These are phyloP conservation scores for Arachnopeziza araneosa DNA, from an alignment of 2,329 filamentous ascomycete species.

Conservation along the genomic window DNA sequence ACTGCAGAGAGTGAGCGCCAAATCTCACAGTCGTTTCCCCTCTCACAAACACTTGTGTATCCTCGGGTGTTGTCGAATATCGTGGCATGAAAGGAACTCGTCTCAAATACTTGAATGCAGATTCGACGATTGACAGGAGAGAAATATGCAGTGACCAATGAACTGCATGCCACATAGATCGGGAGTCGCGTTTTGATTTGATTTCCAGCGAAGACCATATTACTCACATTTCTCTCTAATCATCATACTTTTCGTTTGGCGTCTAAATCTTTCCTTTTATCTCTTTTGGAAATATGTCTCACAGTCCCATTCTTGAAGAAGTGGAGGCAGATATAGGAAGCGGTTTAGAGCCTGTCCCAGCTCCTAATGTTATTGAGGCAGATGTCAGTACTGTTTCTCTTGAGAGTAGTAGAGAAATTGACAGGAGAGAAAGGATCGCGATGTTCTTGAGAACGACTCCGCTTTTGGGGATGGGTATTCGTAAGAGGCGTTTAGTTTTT, in stretches of 20 bases:
- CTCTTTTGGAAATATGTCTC: too few species aligned
- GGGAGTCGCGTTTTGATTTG: too few species aligned
- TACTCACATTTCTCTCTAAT: too few species aligned
- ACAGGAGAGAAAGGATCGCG: slow-evolving; percentile 1
- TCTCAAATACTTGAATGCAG: not conserved
- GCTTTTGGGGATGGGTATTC: slow-evolving; percentile 7
- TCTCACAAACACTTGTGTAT: not conserved
- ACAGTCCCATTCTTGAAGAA: too few species aligned
- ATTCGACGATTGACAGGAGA: not conserved
- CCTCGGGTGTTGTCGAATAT: not conserved
- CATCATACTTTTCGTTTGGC: too few species aligned
- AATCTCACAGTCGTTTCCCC: too few species aligned
- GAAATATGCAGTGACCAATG: not conserved
- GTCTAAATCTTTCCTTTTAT: too few species aligned
- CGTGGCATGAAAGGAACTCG: not conserved
- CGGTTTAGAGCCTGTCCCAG: not conserved
- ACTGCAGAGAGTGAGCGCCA: too few species aligned
- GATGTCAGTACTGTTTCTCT: not conserved
- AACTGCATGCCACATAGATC: not conserved
- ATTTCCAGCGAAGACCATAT: too few species aligned
- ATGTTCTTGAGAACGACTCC: slow-evolving; percentile 7
- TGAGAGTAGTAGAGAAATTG: not conserved
- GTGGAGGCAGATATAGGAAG: too few species aligned
- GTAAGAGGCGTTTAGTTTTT: not conserved
- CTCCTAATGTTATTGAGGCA: not conserved